A percentile compares a stretch with the other conserved stretches of the same genome.
These are phyloP conservation scores for Annona cherimola DNA, from an alignment of 164 flowering plant species.

Conservation along the genomic window DNA sequence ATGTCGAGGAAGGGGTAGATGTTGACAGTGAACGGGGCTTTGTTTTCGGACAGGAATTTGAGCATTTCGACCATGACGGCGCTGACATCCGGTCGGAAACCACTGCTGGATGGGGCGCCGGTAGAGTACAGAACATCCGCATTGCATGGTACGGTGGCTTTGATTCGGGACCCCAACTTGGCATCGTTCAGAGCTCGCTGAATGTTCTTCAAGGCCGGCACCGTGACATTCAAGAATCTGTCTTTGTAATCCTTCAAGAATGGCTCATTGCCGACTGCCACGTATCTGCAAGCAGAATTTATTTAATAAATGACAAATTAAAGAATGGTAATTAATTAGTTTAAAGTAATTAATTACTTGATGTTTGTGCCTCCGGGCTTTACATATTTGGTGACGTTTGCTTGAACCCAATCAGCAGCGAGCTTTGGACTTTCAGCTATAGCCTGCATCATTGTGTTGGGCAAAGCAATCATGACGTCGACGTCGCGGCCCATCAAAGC, in stretches of 20 bases:
- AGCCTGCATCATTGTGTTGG: slow-evolving; percentile 60
- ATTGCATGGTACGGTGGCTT: slow-evolving; percentile 26
- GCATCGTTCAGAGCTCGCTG: slow-evolving; percentile 25
- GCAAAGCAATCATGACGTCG: slow-evolving; percentile 84
- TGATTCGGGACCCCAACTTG: slow-evolving; percentile 16
- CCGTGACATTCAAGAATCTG: slow-evolving; percentile 13
- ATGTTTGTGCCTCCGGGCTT: slow-evolving; percentile 69
- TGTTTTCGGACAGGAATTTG: slow-evolving; percentile 41
- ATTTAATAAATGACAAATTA: background rate
- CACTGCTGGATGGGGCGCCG: slow-evolving; percentile 23
- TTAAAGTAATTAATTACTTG: too few relatives aligned
- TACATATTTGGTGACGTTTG: slow-evolving; percentile 58
- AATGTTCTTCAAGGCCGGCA: slow-evolving; percentile 24
- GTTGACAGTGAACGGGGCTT: slow-evolving; percentile 73
- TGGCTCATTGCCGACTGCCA: slow-evolving; percentile 27
- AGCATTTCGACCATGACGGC: slow-evolving; percentile 36
- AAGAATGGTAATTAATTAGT: too few relatives aligned
- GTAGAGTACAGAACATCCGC: slow-evolving; percentile 25
- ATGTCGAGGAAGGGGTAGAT: slow-evolving; percentile 92
- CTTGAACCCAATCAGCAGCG: slow-evolving; percentile 75
- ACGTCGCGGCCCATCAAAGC: slow-evolving; percentile 65
- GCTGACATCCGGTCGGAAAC: slow-evolving; percentile 19
- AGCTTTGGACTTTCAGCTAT: slow-evolving; percentile 34
- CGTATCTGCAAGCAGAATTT: slow-evolving; percentile 14
- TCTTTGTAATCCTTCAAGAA: slow-evolving; percentile 17